Conservation (phyloP, 1,284 basidiomycete species). For the Boletus semigastroideus region DNA sequence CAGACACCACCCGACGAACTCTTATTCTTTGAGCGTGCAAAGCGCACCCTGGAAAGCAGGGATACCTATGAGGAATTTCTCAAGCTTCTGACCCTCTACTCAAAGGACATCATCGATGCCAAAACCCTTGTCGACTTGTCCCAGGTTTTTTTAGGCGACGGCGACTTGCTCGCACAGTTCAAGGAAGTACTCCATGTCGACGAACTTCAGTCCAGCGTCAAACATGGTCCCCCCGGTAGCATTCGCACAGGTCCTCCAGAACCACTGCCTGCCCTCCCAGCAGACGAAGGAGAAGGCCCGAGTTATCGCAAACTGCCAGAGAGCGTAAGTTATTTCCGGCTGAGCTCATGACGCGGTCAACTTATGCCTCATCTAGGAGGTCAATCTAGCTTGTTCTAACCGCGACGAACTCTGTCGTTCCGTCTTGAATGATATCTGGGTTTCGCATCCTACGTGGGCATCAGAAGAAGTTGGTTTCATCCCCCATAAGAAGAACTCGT, state of each 20-base stretch:
- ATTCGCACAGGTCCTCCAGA: slow-evolving; percentile 70
- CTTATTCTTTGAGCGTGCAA: slow-evolving; percentile 92
- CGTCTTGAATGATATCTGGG: slow-evolving; percentile 95
- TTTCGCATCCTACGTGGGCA: slow-evolving; percentile 97
- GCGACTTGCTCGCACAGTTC: slow-evolving; percentile 84
- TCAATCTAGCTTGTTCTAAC: slow-evolving; percentile 88
- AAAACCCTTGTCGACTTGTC: slow-evolving; percentile 82
- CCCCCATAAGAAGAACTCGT: slow-evolving; percentile 95
- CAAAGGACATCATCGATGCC: slow-evolving; percentile 87
- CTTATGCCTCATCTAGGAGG: slow-evolving; percentile 59
- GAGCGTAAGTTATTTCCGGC: slow-evolving; percentile 49
- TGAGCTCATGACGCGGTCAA: neutral
- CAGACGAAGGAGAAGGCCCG: slow-evolving; percentile 77
- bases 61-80: slow-evolving; percentile 82
- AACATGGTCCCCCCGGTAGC: slow-evolving; percentile 75
- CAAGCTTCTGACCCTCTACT: slow-evolving; percentile 78
- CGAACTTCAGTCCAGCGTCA: slow-evolving; percentile 63
- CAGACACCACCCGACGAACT: slow-evolving; percentile 76
- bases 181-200: slow-evolving; percentile 85
- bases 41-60: slow-evolving; percentile 72
- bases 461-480: slow-evolving; percentile 95
- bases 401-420: slow-evolving; percentile 95
- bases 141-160: slow-evolving; percentile 76
- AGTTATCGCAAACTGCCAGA: slow-evolving; percentile 92
- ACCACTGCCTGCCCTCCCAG: slow-evolving; percentile 63